Conservation (phyloP, 768 basidiomycete genomes). For the Sporobolomyces pararoseus region DNA sequence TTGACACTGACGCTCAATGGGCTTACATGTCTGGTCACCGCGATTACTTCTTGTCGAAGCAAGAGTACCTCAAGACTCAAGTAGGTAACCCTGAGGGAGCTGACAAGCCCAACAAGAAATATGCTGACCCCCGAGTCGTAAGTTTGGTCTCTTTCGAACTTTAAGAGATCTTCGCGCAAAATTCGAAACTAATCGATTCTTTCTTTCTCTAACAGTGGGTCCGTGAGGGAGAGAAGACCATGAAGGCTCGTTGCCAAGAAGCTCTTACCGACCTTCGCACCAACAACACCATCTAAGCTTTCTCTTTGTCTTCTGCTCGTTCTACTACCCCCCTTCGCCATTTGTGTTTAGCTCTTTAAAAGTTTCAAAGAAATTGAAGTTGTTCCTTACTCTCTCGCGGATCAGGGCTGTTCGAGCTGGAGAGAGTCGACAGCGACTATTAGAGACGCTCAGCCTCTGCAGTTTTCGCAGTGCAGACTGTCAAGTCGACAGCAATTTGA, state of each 20-base stretch:
- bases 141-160: no score
- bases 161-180: no score
- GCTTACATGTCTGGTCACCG: conserved; percentile 74
- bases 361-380: no score
- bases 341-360: no score
- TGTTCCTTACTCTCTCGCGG: not conserved
- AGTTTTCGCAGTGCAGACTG: no score
- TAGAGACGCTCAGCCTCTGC: no score
- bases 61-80: conserved; percentile 80
- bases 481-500: no score
- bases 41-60: conserved; percentile 82
- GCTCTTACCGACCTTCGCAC: conserved; percentile 88
- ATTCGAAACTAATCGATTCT: no score
- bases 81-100: conserved; percentile 95
- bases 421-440: no score
- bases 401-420: no score
- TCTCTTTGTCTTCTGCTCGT: not conserved
- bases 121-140: conserved; percentile 59
- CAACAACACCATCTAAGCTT: conserved; percentile 45
- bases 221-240: conserved; percentile 94
- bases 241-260: conserved; percentile 78
- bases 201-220: no score
- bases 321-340: not conserved
- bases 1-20: conserved; percentile 69
- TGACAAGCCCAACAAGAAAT: conserved; percentile 99